A percentile compares a stretch with the other conserved stretches of the same genome.
Conservation (phyloP, 805 yeast species). For the Suhomyces tanzawaensis region DNA sequence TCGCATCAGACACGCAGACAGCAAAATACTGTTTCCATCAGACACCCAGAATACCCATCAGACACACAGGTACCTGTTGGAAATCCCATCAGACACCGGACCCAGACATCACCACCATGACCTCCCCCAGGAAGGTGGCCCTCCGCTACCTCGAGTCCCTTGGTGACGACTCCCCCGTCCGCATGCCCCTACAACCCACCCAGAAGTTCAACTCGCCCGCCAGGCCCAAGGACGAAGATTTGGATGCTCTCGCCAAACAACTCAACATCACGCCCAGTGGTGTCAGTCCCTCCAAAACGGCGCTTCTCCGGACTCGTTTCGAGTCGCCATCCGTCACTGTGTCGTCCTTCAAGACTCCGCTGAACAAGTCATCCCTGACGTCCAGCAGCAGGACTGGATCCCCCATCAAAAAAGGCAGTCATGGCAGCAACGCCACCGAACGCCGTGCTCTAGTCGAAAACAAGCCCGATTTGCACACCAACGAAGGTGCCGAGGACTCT, state of each 20-base stretch:
- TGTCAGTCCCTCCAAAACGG: constrained; percentile 23
- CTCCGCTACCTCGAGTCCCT: constrained; percentile 35
- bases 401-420: constrained; percentile 6
- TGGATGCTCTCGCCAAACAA: constrained; percentile 40
- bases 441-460: constrained; percentile 1
- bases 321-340: constrained; percentile 44
- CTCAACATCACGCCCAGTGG: constrained; percentile 26
- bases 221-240: constrained; percentile 26
- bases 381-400: constrained; percentile 17
- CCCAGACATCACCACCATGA: constrained; percentile 2
- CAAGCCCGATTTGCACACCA: constrained; percentile 9
- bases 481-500: constrained; percentile 1
- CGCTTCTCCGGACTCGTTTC: constrained; percentile 29
- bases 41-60: too few relatives aligned
- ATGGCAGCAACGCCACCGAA: not conserved
- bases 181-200: constrained; percentile 32
- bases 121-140: constrained; percentile 26
- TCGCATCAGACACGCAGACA: too few relatives aligned
- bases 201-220: constrained; percentile 21
- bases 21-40: too few relatives aligned
- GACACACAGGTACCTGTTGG: too few relatives aligned
- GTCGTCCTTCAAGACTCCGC: constrained; percentile 38
- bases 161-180: constrained; percentile 24
- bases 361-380: constrained; percentile 19
- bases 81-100: not conserved